Evolutionary conservation across 1,284 basidiomycete species (phyloP).

Genomic region (Moesziomyces aphidis): DNA sequence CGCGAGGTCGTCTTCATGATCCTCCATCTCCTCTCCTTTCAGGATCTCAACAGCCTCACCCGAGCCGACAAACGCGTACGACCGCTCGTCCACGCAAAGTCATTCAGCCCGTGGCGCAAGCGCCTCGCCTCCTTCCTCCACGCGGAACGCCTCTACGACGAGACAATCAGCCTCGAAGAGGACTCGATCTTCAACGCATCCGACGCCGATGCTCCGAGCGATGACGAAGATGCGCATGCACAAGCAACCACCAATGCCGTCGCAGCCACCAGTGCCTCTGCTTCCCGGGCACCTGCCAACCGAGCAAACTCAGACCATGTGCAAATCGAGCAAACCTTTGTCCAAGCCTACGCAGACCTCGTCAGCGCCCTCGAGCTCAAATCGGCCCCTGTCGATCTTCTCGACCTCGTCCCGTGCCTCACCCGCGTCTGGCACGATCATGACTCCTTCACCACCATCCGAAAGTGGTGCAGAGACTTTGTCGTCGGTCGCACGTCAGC

Average conservation of each 20-base stretch:
- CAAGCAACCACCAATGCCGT: neutral
- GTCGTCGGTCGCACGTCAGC: conserved; percentile 43
- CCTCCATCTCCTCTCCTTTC: conserved; percentile 47
- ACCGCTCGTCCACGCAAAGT: conserved; percentile 44
- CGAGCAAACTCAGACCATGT: conserved; percentile 13
- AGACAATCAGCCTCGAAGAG: conserved; percentile 28
- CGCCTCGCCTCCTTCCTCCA: conserved; percentile 33
- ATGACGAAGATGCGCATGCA: conserved; percentile 5
- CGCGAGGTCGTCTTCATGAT: conserved; percentile 53
- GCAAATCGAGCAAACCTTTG: conserved; percentile 24
- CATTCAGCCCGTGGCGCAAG: conserved; percentile 57
- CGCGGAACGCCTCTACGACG: conserved; percentile 39
- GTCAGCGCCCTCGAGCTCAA: conserved; percentile 35
- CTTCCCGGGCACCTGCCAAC: neutral
- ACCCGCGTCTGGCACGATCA: conserved; percentile 33
- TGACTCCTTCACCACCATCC: conserved; percentile 25
- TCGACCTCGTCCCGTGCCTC: conserved; percentile 37
- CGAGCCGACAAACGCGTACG: conserved; percentile 51
- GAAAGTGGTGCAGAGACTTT: conserved; percentile 48
- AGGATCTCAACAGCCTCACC: conserved; percentile 41
- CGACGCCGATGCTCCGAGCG: conserved; percentile 5
- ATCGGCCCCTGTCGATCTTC: conserved; percentile 36
- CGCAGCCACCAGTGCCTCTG: neutral
- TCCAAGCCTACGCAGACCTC: conserved; percentile 38
- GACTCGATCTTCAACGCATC: conserved; percentile 21